phyloP scores from a whole-genome alignment of 345 rosid species.

The Stellera chamaejasme region DNA sequence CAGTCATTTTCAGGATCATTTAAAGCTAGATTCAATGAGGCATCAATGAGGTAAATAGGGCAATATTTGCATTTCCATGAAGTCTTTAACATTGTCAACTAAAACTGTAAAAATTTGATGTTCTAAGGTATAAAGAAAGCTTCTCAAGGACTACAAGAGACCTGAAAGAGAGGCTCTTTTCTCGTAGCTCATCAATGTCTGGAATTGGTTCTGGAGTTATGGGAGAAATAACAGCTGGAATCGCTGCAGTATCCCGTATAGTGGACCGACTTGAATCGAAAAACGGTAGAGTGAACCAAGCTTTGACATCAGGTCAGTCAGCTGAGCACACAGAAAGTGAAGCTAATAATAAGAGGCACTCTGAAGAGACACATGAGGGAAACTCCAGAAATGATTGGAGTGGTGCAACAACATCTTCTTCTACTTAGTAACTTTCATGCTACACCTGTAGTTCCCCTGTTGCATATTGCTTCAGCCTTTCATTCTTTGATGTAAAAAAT shows the following conservation, averaged over 20 bases:
- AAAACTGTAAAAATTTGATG: background rate
- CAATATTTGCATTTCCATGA: background rate
- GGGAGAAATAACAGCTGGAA: conserved; percentile 47
- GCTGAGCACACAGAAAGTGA: conserved; percentile 20
- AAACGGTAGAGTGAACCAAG: conserved; percentile 19
- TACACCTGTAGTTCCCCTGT: conserved; percentile 16
- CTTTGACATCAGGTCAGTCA: conserved; percentile 22
- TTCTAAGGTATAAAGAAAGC: conserved; percentile 51
- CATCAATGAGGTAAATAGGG: conserved; percentile 38
- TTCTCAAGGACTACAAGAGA: conserved; percentile 61
- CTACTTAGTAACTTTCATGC: conserved; percentile 28
- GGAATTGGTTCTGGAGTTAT: conserved; percentile 38
- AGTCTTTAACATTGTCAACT: background rate
- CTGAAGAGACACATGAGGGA: conserved; percentile 14
- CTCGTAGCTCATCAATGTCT: conserved; percentile 40
- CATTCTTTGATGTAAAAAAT: conserved; percentile 36
- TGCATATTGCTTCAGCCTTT: conserved; percentile 37
- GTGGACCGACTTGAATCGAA: conserved; percentile 37
- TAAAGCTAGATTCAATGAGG: conserved; percentile 53
- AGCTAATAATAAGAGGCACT: conserved; percentile 22
- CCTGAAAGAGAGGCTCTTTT: conserved; percentile 61
- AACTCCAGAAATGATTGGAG: conserved; percentile 19
- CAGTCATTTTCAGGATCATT: conserved; percentile 59
- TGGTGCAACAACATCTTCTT: conserved; percentile 19
- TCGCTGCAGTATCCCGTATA: conserved; percentile 35